Conservation (phyloP, 371 early-diverging fungal species). For the Haplosporangium sp. region DNA sequence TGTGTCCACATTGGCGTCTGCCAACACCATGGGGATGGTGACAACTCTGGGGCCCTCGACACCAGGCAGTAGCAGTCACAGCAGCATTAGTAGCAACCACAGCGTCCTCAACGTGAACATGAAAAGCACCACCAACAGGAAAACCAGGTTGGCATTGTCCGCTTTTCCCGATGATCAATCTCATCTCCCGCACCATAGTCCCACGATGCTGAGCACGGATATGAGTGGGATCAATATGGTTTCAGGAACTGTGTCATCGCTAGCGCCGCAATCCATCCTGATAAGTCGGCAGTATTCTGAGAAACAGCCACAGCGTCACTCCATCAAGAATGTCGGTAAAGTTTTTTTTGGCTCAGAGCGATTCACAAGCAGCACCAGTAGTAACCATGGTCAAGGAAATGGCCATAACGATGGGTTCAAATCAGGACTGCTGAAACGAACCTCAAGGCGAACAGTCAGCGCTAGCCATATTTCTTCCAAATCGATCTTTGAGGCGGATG, state of each 20-base stretch:
- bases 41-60: conserved; percentile 7
- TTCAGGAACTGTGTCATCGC: neutral
- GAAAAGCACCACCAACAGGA: neutral
- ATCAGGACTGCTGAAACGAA: conserved; percentile 9
- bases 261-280: neutral
- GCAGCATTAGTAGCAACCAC: conserved; percentile 25
- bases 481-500: conserved; percentile 9
- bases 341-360: conserved; percentile 24
- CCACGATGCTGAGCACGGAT: neutral
- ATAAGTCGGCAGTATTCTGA: neutral
- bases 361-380: conserved; percentile 15
- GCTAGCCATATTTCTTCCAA: conserved; percentile 43
- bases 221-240: neutral
- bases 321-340: neutral
- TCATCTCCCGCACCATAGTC: conserved; percentile 23
- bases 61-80: conserved; percentile 20
- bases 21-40: conserved; percentile 12
- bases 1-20: conserved; percentile 24
- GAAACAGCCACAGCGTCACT: neutral
- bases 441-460: conserved; percentile 39
- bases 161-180: conserved; percentile 13
- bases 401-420: conserved; percentile 1
- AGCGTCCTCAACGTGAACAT: neutral
- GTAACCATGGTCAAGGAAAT: conserved; percentile 6
- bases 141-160: conserved; percentile 16